A percentile compares a stretch with the other conserved stretches of the same genome.
Conservation (phyloP, 208 protist species). For the Leishmania gerbilli region DNA sequence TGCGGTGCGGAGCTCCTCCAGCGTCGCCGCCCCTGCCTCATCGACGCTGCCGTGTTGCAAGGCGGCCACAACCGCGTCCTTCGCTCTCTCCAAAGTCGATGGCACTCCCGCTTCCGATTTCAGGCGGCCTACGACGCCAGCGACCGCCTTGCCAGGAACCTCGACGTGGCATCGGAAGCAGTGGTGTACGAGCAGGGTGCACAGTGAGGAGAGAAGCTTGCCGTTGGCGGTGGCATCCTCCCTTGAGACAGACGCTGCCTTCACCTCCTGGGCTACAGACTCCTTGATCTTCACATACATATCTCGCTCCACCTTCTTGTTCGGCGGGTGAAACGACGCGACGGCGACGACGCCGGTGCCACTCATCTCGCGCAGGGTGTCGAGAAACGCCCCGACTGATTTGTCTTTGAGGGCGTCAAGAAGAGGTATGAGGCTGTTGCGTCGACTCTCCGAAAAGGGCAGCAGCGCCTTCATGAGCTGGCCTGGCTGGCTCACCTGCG, state of each 20-base stretch:
- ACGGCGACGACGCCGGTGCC: conserved; percentile 54
- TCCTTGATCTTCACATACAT: conserved; percentile 41
- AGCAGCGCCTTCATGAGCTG: conserved; percentile 41
- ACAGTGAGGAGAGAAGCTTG: conserved; percentile 48
- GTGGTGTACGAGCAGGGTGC: conserved; percentile 51
- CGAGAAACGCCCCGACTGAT: conserved; percentile 40
- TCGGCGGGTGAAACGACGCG: conserved; percentile 61
- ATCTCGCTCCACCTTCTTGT: conserved; percentile 75
- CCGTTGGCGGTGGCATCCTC: conserved; percentile 43
- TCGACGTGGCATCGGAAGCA: conserved; percentile 59
- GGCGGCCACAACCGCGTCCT: conserved; percentile 41
- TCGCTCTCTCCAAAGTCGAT: conserved; percentile 28
- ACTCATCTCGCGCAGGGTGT: conserved; percentile 52
- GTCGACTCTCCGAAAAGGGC: conserved; percentile 44
- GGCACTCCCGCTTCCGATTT: conserved; percentile 30
- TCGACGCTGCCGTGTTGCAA: conserved; percentile 37
- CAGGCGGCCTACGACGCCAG: conserved; percentile 51
- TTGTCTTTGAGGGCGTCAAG: conserved; percentile 53
- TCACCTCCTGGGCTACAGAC: conserved; percentile 26
- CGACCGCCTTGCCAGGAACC: conserved; percentile 63
- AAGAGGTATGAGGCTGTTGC: conserved; percentile 39
- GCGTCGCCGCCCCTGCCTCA: conserved; percentile 20
- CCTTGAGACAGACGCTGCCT: conserved; percentile 23
- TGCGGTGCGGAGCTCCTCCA: conserved; percentile 45
- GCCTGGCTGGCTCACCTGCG: conserved; percentile 30